Evolutionary conservation across 495 filamentous ascomycete genomes (phyloP), one percentile per base, ranked within the genome.

Genomic region (Saxophila tyrrhenica): DNA sequence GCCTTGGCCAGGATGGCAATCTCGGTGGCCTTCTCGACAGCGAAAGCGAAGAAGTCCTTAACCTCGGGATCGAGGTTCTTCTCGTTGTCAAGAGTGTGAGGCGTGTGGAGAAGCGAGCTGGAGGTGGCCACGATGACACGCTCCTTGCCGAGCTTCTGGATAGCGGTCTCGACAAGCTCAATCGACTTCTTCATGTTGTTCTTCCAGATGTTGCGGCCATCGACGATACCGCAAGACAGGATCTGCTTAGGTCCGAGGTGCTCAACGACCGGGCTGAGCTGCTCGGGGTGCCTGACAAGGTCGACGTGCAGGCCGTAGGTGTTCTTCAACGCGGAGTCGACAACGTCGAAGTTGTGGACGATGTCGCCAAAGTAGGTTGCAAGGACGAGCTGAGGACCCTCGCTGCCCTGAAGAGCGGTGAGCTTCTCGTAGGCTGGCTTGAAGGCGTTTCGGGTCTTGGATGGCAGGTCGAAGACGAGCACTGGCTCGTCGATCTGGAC

Each of bases 201-300:
- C 88, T 98, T 97, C 92, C 92, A 98, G 80, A 98, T 98, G 80
- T 98, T 98, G 67, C 92, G 87, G 63, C 92, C 94, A 65, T 97
- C 89, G 59, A 98, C 92, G 61, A 98, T 83, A 84, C 92, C 92
- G 62, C 80, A 81, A 52, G 94, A 97, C 55, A 98, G 85, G 54
- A 82, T 72, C 73, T 95, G 92, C 65, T 86, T 84, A 58, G 86
- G 76, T 63, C 89, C 88, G 51, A 95, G 80, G 59, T 83, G 78
- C 58, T 69, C 74, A 51, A 86, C 66, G 64, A 95, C 86, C 47
- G 80, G 78, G 32, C 89, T 81, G 47, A 98, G 85, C 76, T 98
- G 92, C 75, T 96, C 89, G 44, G 92, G 92, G 77, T 94, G 85
- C 66, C 92, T 88, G 74, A 95, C 94, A 56, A 96, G 81, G 74